Conservation (phyloP, 2,329 filamentous ascomycete genomes). For the Ascosphaera pollenicola region DNA sequence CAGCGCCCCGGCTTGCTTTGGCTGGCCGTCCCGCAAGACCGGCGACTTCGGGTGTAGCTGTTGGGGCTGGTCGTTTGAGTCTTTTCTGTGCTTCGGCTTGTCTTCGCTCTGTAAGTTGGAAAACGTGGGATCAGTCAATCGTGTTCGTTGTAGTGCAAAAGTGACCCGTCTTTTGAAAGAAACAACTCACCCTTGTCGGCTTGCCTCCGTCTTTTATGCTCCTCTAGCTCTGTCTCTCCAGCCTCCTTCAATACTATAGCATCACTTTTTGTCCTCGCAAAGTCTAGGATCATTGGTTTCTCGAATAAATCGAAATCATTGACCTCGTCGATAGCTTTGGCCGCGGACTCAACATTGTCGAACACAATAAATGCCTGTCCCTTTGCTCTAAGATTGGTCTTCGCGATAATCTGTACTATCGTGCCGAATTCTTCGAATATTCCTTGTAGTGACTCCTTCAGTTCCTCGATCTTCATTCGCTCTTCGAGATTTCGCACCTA, state of each 20-base stretch:
- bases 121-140: slow-evolving; percentile 4
- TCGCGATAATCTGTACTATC: slow-evolving; percentile 66
- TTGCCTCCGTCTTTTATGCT: slow-evolving; percentile 60
- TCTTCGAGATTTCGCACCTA: slow-evolving; percentile 72
- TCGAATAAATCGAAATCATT: slow-evolving; percentile 87
- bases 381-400: slow-evolving; percentile 76
- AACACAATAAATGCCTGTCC: slow-evolving; percentile 94
- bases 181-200: slow-evolving; percentile 59
- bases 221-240: slow-evolving; percentile 62
- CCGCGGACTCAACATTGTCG: slow-evolving; percentile 56
- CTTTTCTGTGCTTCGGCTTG: slow-evolving; percentile 67
- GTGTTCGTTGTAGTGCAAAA: background rate
- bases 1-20: slow-evolving; percentile 48
- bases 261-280: slow-evolving; percentile 68
- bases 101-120: slow-evolving; percentile 35
- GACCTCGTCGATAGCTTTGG: slow-evolving; percentile 63
- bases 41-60: slow-evolving; percentile 23
- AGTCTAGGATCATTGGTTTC: slow-evolving; percentile 68
- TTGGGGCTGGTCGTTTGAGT: slow-evolving; percentile 38
- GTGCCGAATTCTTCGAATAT: slow-evolving; percentile 80
- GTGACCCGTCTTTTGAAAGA: background rate
- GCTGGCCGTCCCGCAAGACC: slow-evolving; percentile 31
- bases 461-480: slow-evolving; percentile 57
- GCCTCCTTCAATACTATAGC: slow-evolving; percentile 57
- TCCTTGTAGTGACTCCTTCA: slow-evolving; percentile 50